Base-by-base conservation (phyloP, 2,329 filamentous ascomycete species). In the Cladosporium cucumerinum region DNA sequence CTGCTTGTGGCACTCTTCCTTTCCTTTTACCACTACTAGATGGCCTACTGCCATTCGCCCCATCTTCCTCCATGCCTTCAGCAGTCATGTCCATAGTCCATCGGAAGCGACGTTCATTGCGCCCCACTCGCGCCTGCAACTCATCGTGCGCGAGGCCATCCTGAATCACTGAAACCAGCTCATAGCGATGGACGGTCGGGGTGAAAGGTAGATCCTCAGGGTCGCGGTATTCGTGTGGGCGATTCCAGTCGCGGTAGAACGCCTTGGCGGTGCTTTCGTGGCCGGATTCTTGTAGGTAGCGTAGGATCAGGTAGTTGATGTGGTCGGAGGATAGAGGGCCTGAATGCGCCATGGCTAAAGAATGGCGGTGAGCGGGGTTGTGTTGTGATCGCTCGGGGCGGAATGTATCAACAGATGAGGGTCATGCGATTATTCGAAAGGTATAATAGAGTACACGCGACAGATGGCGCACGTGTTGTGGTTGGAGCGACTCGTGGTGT, bases 221-320 rank as follows among this genome's bases (percentile, higher is more conserved):
- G 72, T 89, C 83, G 72, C 71, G 68, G 57, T 68, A 74, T 43
- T 76, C 70, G 49, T 68, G 66, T 7, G 71, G 70, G 16, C 82
- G 82, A 72, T 85, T 81, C 87, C 86, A 89, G 75, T 86, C 85
- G 70, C 83, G 82, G 74, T 86, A 84, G 67, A 89, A 81, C 59
- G 86, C 85, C 71, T 85, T 84, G 63, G 84, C 74, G 1, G 75
- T 71, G 51, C 69, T 70, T 66, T 77, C 74, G 65, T 75, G 74
- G 59, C 74, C 76, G 58, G 72, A 69, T 65, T 78, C 75, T 66
- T 78, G 75, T 34, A 77, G 70, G 70, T 83, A 88, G 82, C 86
- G 86, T 83, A 86, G 87, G 77, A 89, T 87, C 73, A 89, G 80
- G 78, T 89, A 88, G 79, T 89, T 89, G 74, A 89, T 82, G 75